Evolutionary conservation across 2,329 filamentous ascomycete species (phyloP), one percentile per base, ranked within the genome.

Genomic region (Epichloe scottii): DNA sequence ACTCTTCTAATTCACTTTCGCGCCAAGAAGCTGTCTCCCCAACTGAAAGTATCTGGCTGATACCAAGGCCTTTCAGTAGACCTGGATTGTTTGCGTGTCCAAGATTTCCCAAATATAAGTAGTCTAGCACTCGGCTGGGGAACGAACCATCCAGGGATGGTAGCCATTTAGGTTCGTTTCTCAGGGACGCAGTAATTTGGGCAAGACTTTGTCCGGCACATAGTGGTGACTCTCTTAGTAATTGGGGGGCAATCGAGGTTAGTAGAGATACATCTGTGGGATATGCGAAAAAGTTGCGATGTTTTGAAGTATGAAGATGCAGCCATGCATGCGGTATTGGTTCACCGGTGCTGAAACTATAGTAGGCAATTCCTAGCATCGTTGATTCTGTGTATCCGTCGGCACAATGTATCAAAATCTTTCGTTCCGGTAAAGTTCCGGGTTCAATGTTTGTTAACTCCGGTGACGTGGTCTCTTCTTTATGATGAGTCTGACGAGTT

Each of bases 331-430:
- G 81, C 30, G 90, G 85, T 0, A 91, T 78, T 0, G 90, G 78
- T 11, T 82, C 74, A 6, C 88, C 89, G 55, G 93, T 88, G 50
- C 87, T 88, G 67, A 89, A 98, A 76, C 94, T 95, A 64, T 85
- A 89, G 67, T 98, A 98, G 10, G 91, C 88, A 39, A 98, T 80
- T 2, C 81, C 89, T 17, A 98, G 75, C 66, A 98, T 77, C 2
- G 89, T 89, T 1, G 87, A 91, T 67, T 98, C 93, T 0, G 93
- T 98, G 62, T 98, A 98, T 17, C 93, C 93, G 66, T 98, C 93
- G 2, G 85, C 84, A 66, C 93, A 97, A 67, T 97, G 91, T 40
- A 98, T 87, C 34, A 97, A 77, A 35, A 97, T 81, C 62, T 82
- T 89, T 55, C 81, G 74, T 51, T 81, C 73, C 35, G 68, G 67